Percentiles rank a stretch among this genome's conserved stretches.
Conservation (phyloP, 257 asterid species). For the Nyctanthes arbortristis region DNA sequence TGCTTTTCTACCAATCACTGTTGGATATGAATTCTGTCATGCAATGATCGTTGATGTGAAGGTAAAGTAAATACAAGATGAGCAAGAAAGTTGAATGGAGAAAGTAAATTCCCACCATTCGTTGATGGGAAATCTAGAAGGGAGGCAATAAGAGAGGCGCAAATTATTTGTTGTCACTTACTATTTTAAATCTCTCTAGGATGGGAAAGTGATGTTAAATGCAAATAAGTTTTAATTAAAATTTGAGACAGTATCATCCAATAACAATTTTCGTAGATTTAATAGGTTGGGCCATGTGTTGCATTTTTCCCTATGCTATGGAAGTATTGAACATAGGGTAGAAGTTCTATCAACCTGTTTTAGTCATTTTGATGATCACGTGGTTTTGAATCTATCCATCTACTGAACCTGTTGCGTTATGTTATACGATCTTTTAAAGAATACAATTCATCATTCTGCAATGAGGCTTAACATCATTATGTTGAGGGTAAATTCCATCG, state of each 20-base stretch:
- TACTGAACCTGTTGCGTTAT: neutral
- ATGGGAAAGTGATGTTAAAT: neutral
- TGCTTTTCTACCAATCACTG: neutral
- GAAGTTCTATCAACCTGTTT: neutral
- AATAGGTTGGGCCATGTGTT: no score
- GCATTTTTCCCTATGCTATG: neutral
- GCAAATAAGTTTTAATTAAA: neutral
- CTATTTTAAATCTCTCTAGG: neutral
- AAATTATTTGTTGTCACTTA: neutral
- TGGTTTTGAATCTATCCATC: neutral
- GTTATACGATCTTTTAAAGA: neutral
- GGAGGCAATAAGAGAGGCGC: neutral
- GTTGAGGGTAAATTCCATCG: no score
- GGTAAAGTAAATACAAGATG: neutral
- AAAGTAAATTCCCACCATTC: neutral
- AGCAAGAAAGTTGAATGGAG: neutral
- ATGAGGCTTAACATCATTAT: neutral
- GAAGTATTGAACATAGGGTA: neutral
- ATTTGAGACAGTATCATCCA: neutral
- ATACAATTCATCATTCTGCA: neutral
- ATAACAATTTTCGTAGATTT: no score
- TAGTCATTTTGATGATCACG: neutral
- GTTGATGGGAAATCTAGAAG: neutral
- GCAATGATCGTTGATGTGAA: neutral
- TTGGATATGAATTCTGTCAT: neutral